Conservation (phyloP, 2,329 filamentous ascomycete species). For the Cordyceps militaris region DNA sequence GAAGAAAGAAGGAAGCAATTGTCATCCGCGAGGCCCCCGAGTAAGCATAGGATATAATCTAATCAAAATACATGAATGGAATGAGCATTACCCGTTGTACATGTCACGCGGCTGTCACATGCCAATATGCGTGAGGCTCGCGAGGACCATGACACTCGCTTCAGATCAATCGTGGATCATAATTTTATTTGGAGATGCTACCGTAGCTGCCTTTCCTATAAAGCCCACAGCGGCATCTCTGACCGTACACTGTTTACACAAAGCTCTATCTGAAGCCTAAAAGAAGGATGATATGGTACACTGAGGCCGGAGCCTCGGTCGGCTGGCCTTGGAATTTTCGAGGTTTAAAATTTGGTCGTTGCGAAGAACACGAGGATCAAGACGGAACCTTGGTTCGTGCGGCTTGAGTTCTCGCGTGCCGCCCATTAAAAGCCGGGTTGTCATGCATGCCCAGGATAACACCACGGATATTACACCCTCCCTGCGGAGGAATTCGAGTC, state of each 20-base stretch:
- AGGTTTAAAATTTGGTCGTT: background rate
- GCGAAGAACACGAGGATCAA: background rate
- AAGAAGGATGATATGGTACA: constrained; percentile 37
- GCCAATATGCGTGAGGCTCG: no score
- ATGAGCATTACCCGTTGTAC: background rate
- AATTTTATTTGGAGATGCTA: constrained; percentile 22
- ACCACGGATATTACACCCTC: background rate
- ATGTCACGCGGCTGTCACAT: background rate
- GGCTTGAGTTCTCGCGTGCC: background rate
- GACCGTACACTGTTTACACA: constrained; percentile 36
- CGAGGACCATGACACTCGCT: background rate
- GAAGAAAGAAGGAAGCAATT: constrained; percentile 51
- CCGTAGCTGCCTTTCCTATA: constrained; percentile 27
- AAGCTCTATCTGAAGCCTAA: constrained; percentile 31
- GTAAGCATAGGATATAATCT: background rate
- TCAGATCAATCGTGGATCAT: constrained; percentile 18
- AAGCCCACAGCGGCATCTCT: constrained; percentile 23
- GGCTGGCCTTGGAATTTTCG: constrained; percentile 7
- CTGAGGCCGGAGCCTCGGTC: constrained; percentile 18
- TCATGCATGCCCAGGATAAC: constrained; percentile 7
- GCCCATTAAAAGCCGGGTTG: background rate
- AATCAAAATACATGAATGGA: background rate
- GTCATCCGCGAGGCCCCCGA: constrained; percentile 26
- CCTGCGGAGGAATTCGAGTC: background rate
- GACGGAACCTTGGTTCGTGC: background rate